Evolutionary conservation across 176 grass and related monocot genomes (phyloP).

Genomic region (Eremochloa ophiuroides): DNA sequence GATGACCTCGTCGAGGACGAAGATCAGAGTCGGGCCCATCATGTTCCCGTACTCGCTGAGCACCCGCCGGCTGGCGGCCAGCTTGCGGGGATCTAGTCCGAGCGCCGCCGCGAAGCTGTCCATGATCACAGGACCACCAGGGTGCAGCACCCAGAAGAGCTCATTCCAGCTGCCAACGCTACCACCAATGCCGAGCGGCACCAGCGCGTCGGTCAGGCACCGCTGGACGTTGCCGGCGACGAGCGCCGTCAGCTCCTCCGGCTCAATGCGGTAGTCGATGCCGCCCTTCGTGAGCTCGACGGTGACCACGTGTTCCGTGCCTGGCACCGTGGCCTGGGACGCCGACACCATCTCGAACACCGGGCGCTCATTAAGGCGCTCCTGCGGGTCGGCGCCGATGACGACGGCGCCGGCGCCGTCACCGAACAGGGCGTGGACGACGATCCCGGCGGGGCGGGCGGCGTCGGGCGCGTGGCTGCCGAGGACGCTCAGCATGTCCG

Average conservation of each 20-base stretch:
- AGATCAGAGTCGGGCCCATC: neutral
- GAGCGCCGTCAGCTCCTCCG: slow-evolving; percentile 4
- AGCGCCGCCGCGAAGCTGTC: slow-evolving; percentile 30
- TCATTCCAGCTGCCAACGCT: slow-evolving; percentile 29
- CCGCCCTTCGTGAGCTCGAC: neutral
- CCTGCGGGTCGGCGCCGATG: slow-evolving; percentile 30
- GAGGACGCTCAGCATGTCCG: slow-evolving; percentile 8
- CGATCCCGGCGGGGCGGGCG: neutral
- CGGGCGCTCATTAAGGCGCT: slow-evolving; percentile 17
- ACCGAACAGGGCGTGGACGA: slow-evolving; percentile 36
- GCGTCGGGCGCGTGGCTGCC: slow-evolving; percentile 2
- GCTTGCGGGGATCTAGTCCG: slow-evolving; percentile 36
- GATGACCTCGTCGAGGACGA: neutral
- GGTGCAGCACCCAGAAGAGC: slow-evolving; percentile 52
- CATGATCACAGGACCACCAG: slow-evolving; percentile 18
- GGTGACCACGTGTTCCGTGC: neutral
- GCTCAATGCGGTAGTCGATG: neutral
- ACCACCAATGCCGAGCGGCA: neutral
- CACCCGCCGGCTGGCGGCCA: slow-evolving; percentile 30
- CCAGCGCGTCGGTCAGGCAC: slow-evolving; percentile 29
- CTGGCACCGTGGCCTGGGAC: slow-evolving; percentile 14
- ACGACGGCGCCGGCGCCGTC: slow-evolving; percentile 48
- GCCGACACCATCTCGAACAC: slow-evolving; percentile 36
- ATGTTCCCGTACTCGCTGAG: slow-evolving; percentile 53
- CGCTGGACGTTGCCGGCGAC: slow-evolving; percentile 39